Evolutionary conservation across 148 eudicot species (phyloP), one percentile per base, ranked within the genome.

Genomic region (Vaccinium myrtillus): DNA sequence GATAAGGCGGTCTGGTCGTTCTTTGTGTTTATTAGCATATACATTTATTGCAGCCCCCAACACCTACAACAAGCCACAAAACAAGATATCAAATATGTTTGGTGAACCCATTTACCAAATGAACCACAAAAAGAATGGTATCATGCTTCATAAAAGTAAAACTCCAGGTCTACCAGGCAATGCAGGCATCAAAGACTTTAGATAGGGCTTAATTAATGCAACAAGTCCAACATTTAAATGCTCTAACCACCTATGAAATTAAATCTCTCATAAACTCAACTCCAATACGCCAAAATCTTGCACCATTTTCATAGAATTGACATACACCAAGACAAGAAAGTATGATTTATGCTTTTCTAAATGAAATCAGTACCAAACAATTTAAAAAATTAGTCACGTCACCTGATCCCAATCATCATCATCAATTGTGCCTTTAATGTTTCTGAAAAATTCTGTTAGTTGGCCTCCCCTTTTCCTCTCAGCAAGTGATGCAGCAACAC

Each of bases 1-100:
- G 89, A 97, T 97, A 86, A 97, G 99, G 82, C 99, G 99, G 88
- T 95, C 99, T 53, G 99, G 99, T 30, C 99, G 94, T 87, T 97
- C 99, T 86, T 97, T 97, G 87, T 97, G 99, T 87, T 91, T 95
- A 91, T 97, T 97, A 75, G 99, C 99, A 80, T 97, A 97, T 36
- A 97, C 98, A 89, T 92, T 97, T 48, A 97, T 95, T 67, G 99
- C 99, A 81, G 98, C 98, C 56, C 99, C 99, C 90, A 97, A 86
- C 84, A 95, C 99, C 99, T 96, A 91, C 82, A 89, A 75, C 19
- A 69, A 82, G 74, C 83, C 55, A 71, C 14, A 79, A 75, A 81
- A 49, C 49, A 39, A 70, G 70, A 65, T 80, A 75, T 25, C 56
- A 51, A 69, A 63, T 54, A 65, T 4, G 13, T 51, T 48, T 5